Conservation (phyloP, 345 rosid species). For the Acer saccharum region DNA sequence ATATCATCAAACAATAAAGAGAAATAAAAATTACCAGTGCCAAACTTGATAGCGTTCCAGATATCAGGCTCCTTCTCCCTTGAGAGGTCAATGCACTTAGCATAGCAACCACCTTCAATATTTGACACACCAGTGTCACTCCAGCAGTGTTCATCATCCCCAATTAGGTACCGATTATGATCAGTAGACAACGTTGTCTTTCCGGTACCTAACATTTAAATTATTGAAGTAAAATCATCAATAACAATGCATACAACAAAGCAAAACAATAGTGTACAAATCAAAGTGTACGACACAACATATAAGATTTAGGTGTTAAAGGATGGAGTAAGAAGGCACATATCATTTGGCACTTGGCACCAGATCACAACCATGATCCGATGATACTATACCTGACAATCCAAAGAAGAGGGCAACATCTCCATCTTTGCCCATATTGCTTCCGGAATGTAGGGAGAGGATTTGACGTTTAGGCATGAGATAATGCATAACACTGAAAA, state of each 20-base stretch:
- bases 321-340: constrained; percentile 32
- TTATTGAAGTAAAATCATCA: constrained; percentile 19
- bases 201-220: constrained; percentile 67
- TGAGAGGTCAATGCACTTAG: constrained; percentile 94
- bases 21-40: constrained; percentile 55
- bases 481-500: constrained; percentile 97
- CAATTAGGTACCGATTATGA: constrained; percentile 85
- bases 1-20: background rate
- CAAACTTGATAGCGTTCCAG: constrained; percentile 96
- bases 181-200: constrained; percentile 97
- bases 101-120: constrained; percentile 98
- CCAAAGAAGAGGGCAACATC: constrained; percentile 99
- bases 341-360: constrained; percentile 32
- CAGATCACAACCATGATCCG: constrained; percentile 33
- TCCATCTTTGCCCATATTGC: constrained; percentile 98
- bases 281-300: constrained; percentile 3
- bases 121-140: constrained; percentile 91
- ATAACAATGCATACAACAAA: constrained; percentile 23
- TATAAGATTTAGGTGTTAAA: constrained; percentile 3
- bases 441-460: constrained; percentile 95
- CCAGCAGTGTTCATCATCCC: constrained; percentile 99
- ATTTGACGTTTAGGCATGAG: constrained; percentile 98
- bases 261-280: background rate
- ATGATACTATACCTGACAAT: constrained; percentile 80
- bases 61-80: constrained; percentile 95